These are phyloP conservation scores for Termitomyces sp. DNA, from an alignment of 768 basidiomycete species.

Conservation along the genomic window DNA sequence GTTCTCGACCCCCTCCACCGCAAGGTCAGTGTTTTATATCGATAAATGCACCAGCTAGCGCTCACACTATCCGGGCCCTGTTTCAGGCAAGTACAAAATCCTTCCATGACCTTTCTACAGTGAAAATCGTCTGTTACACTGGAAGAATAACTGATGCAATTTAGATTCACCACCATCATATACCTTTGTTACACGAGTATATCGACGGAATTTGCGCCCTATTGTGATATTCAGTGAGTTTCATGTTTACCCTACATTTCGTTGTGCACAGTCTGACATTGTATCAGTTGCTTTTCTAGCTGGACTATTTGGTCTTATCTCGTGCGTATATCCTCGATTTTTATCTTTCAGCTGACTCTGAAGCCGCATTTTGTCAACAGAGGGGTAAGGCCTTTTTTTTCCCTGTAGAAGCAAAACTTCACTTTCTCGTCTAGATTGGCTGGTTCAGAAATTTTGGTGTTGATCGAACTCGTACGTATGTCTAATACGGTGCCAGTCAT, in stretches of 20 bases:
- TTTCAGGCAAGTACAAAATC: conserved; percentile 14
- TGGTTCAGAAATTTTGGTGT: conserved; percentile 50
- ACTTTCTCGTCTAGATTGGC: conserved; percentile 38
- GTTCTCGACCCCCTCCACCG: conserved; percentile 33
- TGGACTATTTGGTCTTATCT: conserved; percentile 56
- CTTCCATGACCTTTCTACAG: background rate
- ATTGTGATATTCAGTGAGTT: conserved; percentile 41
- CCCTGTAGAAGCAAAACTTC: background rate
- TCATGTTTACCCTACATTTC: background rate
- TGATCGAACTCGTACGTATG: conserved; percentile 42
- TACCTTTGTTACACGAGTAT: conserved; percentile 52
- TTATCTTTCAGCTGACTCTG: background rate
- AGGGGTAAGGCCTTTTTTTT: conserved; percentile 20
- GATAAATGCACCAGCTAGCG: background rate
- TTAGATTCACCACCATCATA: conserved; percentile 51
- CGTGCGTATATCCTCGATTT: conserved; percentile 38
- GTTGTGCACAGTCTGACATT: background rate
- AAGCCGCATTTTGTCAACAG: conserved; percentile 14
- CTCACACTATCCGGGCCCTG: background rate
- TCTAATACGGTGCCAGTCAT: background rate
- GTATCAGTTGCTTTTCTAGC: conserved; percentile 35
- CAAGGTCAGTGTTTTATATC: conserved; percentile 24
- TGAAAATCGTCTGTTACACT: background rate
- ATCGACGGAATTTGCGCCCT: conserved; percentile 54
- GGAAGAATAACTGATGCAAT: background rate